A percentile compares a stretch with the other conserved stretches of the same genome.
These are phyloP conservation scores for Tilletia caries DNA, from an alignment of 1,284 basidiomycete species.

Conservation along the genomic window DNA sequence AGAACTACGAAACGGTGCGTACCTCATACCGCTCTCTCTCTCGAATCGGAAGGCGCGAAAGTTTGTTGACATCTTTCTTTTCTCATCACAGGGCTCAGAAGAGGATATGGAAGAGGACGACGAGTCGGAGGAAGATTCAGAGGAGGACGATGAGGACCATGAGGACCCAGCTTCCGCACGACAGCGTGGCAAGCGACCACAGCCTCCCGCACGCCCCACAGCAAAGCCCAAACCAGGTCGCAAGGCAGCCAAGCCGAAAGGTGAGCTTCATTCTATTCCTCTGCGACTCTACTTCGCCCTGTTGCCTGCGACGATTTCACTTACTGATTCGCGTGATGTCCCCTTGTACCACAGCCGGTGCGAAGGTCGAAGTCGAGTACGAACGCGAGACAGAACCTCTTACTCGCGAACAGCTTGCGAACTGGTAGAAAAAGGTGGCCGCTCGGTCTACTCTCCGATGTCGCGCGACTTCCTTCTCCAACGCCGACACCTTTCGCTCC, in stretches of 20 bases:
- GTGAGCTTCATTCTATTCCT: background rate
- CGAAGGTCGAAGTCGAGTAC: constrained; percentile 83
- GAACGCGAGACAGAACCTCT: constrained; percentile 79
- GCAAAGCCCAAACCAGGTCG: background rate
- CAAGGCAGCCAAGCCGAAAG: constrained; percentile 21
- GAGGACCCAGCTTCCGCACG: constrained; percentile 26
- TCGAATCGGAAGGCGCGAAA: background rate
- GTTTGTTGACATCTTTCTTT: background rate
- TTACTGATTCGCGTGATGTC: background rate
- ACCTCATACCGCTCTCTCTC: too few species aligned
- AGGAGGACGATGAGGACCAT: constrained; percentile 29
- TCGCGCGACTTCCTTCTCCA: background rate
- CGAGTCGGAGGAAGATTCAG: constrained; percentile 28
- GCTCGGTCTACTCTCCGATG: background rate
- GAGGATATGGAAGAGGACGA: constrained; percentile 9
- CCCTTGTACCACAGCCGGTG: constrained; percentile 56
- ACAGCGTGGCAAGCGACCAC: constrained; percentile 18
- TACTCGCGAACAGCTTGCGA: constrained; percentile 53
- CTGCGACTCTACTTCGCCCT: background rate
- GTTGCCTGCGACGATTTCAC: background rate
- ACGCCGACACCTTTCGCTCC: background rate
- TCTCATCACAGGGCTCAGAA: constrained; percentile 3
- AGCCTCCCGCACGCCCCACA: background rate
- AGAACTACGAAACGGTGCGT: constrained; percentile 14
- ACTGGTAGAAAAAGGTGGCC: constrained; percentile 28